Evolutionary conservation across 306 rosid species (phyloP), one percentile per base, ranked within the genome.

Genomic region (Castanospermum australe): DNA sequence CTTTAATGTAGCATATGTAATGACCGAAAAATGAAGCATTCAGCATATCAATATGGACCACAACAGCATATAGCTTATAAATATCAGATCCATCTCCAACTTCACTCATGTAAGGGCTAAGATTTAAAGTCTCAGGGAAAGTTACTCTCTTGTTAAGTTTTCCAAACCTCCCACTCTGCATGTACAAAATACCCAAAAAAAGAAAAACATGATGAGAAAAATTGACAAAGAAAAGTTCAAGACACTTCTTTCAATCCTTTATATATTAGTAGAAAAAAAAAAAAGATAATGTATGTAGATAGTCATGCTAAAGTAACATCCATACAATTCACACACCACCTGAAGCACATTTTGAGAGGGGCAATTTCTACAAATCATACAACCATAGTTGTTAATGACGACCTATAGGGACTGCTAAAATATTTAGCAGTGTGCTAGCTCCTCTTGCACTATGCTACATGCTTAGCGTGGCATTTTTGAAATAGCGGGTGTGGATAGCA

Each of bases 81-180:
- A 85, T 69, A 73, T 93, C 89, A 12, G 84, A 54, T 77, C 82
- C 79, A 77, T 87, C 90, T 80, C 88, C 92, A 13, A 57, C 84
- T 64, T 89, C 94, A 79, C 94, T 93, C 89, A 84, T 89, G 80
- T 88, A 93, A 15, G 93, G 93, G 79, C 90, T 77, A 35, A 93
- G 97, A 79, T 91, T 86, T 73, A 93, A 77, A 35, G 85, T 93
- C 85, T 84, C 98, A 0, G 97, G 97, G 69, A 93, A 93, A 28
- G 90, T 82, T 63, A 93, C 89, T 79, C 92, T 89, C 83, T 93
- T 93, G 84, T 93, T 93, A 32, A 93, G 92, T 61, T 93, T 93
- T 73, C 98, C 98, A 88, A 93, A 93, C 81, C 94, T 86, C 63
- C 98, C 98, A 87, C 93, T 86, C 98, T 93, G 91, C 86, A 67